Evolutionary conservation across 108 stramenopile species (phyloP), one percentile per base, ranked within the genome.

Genomic region (Skeletonema grethae): DNA sequence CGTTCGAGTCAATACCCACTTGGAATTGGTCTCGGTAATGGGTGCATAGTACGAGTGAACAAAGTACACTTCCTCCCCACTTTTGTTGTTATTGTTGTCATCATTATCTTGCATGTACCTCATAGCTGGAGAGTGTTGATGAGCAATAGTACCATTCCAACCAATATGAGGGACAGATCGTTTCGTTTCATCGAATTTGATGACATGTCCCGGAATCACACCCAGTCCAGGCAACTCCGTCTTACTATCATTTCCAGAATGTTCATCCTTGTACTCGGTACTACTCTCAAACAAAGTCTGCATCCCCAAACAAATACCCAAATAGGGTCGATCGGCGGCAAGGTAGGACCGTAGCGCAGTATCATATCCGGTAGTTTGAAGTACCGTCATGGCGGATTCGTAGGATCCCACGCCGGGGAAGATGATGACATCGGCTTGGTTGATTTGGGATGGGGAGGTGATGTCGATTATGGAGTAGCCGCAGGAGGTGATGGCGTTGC

Each of bases 271-370:
- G 29, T 73, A 70, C 61, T 99, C 99, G 59, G 97, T 96, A 63
- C 92, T 94, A 2, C 84, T 84, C 61, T 97, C 97, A 65, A 99
- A 99, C 4, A 99, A 77, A 0, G 96, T 95, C 71, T 99, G 98
- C 97, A 99, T 97, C 4, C 99, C 99, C n/a, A 99, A 77, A 80
- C 99, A 99, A 35, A 99, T 98, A 13, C 99, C 99, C 45, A 99
- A 75, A 84, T 96, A 99, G 0, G 97, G 97, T 13, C 95, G 83
- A 71, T 96, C 84, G 20, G 73, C 57, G 25, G 67, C 67, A 28
- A 98, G 64, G 65, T 97, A 98, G 29, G 86, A 81, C 20, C 85
- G 72, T 7, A 99, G 85, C 8, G 99, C 88, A 25, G 73, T 88
- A 24, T 90, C 88, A 41, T 86, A 97, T 29, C 95, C 96, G 67